Conservation (phyloP, 139 green algal genomes). For the Limnomonas spitsbergensis region DNA sequence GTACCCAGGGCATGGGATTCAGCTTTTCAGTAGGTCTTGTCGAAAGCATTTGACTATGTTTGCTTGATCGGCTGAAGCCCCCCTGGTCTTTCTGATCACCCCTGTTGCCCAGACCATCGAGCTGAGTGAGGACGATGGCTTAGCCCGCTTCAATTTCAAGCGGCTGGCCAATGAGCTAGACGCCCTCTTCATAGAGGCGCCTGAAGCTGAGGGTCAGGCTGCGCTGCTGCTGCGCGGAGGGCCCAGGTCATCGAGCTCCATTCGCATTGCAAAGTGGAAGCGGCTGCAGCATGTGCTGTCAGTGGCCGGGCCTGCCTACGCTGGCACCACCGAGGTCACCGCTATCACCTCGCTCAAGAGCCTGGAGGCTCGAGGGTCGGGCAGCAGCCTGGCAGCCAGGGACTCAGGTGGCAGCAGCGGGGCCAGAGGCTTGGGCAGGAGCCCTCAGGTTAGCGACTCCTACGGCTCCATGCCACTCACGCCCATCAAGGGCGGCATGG, state of each 20-base stretch:
- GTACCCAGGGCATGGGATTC: no score
- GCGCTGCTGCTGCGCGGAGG: background rate
- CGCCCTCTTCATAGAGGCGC: background rate
- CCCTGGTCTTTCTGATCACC: no score
- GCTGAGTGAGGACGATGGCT: background rate
- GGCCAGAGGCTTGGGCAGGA: no score
- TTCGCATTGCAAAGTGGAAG: background rate
- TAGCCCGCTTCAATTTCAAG: slow-evolving; percentile 13
- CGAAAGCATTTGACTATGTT: no score
- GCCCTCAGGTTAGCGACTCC: no score
- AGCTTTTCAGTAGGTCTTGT: no score
- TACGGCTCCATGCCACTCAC: no score
- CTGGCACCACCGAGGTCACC: background rate
- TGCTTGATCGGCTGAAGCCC: no score
- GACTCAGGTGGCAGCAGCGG: no score
- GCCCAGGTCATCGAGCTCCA: background rate
- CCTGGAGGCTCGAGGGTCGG: background rate
- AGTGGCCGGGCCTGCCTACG: background rate
- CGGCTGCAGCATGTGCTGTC: background rate
- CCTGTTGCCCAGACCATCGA: slow-evolving; percentile 5
- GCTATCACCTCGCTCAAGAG: background rate
- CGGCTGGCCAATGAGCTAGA: background rate
- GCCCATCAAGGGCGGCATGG: no score
- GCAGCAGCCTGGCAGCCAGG: no score
- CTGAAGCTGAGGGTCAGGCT: slow-evolving; percentile 4